phyloP scores from a whole-genome alignment of 192 early-diverging fungal genomes.

The Chytriomyces sp. region DNA sequence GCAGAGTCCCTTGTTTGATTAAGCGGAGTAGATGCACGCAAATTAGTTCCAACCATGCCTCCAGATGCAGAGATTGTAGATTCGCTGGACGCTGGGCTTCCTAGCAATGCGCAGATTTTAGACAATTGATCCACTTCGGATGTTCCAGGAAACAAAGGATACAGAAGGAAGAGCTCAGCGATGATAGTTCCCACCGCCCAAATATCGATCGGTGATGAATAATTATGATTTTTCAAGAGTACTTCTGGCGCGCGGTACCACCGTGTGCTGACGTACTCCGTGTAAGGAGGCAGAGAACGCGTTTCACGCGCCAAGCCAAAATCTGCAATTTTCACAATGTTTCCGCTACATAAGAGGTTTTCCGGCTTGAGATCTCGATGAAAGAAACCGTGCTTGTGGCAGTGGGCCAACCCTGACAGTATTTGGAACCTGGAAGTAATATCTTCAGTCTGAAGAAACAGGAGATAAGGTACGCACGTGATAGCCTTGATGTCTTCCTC shows the following conservation, averaged over 20 bases:
- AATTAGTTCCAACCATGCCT: conserved; percentile 13
- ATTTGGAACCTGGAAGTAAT: conserved; percentile 72
- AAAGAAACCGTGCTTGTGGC: conserved; percentile 92
- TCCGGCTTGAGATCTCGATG: conserved; percentile 90
- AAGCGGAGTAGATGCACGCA: conserved; percentile 6
- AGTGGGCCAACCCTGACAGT: conserved; percentile 82
- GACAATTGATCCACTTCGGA: conserved; percentile 93
- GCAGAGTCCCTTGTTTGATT: neutral
- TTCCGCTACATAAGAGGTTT: conserved; percentile 8
- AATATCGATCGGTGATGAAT: conserved; percentile 92
- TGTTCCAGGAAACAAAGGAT: conserved; percentile 90
- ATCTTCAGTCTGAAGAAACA: neutral
- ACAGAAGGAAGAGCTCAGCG: conserved; percentile 82
- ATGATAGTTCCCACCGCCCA: conserved; percentile 96
- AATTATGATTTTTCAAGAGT: conserved; percentile 75
- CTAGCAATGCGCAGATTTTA: conserved; percentile 80
- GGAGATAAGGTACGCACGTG: conserved; percentile 56
- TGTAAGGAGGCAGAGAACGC: conserved; percentile 85
- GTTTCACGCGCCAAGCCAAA: conserved; percentile 94
- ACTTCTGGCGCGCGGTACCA: conserved; percentile 98
- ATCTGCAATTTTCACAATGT: conserved; percentile 83
- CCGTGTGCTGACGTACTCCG: conserved; percentile 96
- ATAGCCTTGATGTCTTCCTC: conserved; percentile 73
- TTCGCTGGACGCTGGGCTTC: conserved; percentile 60
- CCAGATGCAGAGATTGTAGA: neutral